Conservation (phyloP, 2,329 filamentous ascomycete genomes). For the Proliferodiscus dingleyae region DNA sequence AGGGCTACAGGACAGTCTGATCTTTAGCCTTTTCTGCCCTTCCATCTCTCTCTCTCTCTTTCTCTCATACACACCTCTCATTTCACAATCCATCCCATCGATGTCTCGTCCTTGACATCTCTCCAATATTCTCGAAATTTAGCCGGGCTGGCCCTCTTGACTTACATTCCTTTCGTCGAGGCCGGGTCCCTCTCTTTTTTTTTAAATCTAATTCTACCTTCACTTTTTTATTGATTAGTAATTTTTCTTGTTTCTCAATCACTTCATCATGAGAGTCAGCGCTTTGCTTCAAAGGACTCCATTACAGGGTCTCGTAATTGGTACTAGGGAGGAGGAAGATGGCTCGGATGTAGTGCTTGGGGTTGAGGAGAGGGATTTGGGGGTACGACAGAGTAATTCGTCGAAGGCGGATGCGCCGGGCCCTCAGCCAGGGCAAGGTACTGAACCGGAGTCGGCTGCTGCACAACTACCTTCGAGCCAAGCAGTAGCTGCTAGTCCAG, state of each 20-base stretch:
- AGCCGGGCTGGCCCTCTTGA: slow-evolving; percentile 2
- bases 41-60: too few species aligned
- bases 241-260: neutral
- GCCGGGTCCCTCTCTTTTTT: slow-evolving; percentile 6
- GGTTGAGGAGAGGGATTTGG: neutral
- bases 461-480: too few species aligned
- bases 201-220: neutral
- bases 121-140: neutral
- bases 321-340: neutral
- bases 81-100: too few species aligned
- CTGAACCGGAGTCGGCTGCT: neutral
- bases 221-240: too few species aligned
- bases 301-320: neutral
- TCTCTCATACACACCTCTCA: too few species aligned
- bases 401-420: neutral
- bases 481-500: too few species aligned
- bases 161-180: slow-evolving; percentile 4
- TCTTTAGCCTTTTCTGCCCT: too few species aligned
- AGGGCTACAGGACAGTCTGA: too few species aligned
- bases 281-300: neutral
- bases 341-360: neutral
- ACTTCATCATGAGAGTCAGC: slow-evolving; percentile 4
- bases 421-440: neutral
- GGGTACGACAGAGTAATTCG: neutral
- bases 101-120: too few species aligned